A percentile compares a stretch with the other conserved stretches of the same genome.
Conservation (phyloP, 495 filamentous ascomycete species). For the Aeminium ludgeri region DNA sequence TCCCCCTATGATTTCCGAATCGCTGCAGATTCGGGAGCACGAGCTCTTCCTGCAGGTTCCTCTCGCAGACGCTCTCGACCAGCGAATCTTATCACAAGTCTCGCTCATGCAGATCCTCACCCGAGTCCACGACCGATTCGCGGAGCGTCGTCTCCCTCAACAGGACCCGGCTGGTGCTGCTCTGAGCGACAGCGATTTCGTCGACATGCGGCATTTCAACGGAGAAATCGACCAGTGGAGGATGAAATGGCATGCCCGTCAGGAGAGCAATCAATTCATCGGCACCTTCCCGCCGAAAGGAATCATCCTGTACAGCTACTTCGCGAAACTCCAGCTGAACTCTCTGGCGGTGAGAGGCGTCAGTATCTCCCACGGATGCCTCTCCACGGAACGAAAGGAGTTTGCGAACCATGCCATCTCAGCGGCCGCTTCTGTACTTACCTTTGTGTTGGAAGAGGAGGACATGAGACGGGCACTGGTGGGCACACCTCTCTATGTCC, state of each 20-base stretch:
- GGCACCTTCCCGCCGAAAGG: conserved; percentile 37
- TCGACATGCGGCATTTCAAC: conserved; percentile 32
- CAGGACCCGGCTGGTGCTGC: conserved; percentile 9
- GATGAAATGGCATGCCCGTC: conserved; percentile 20
- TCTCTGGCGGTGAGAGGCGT: conserved; percentile 31
- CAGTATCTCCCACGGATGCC: not conserved
- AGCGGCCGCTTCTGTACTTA: conserved; percentile 31
- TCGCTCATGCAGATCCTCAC: conserved; percentile 27
- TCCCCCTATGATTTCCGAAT: conserved; percentile 33
- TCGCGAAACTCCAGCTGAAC: conserved; percentile 31
- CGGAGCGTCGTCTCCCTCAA: not conserved
- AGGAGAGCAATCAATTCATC: conserved; percentile 18
- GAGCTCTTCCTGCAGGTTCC: conserved; percentile 22
- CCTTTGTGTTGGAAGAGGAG: conserved; percentile 33
- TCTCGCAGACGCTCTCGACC: conserved; percentile 24
- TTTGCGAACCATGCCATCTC: conserved; percentile 27
- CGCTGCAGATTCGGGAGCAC: conserved; percentile 12
- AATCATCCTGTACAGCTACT: conserved; percentile 36
- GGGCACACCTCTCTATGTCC: conserved; percentile 36
- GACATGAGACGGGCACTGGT: conserved; percentile 35
- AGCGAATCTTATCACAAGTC: conserved; percentile 26
- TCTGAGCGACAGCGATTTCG: conserved; percentile 24
- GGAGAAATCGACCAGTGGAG: conserved; percentile 31
- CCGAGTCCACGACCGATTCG: conserved; percentile 27
- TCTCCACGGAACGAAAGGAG: conserved; percentile 1